Conservation (phyloP, 164 flowering plant species). For the Aristolochia contorta region DNA sequence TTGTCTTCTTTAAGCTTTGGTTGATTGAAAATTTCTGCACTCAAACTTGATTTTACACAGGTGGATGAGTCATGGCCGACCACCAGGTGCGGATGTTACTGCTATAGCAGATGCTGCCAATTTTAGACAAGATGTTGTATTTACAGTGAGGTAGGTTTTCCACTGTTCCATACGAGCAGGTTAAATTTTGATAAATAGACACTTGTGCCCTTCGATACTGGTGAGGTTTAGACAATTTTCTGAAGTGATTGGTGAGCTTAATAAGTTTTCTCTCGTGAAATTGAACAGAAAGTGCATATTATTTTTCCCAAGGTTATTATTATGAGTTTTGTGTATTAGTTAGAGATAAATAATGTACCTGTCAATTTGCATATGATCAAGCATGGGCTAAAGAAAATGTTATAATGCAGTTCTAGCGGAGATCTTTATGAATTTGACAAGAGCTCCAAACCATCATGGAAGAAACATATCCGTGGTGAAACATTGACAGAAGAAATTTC, state of each 20-base stretch:
- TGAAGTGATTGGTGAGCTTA: too few relatives aligned
- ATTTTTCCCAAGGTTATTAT: too few relatives aligned
- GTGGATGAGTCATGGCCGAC: conserved; percentile 69
- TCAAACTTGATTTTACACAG: conserved; percentile 24
- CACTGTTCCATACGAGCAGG: neutral
- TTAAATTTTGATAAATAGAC: too few relatives aligned
- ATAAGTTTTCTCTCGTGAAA: too few relatives aligned
- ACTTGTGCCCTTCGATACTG: too few relatives aligned
- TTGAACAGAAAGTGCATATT: too few relatives aligned
- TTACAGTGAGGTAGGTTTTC: conserved; percentile 48
- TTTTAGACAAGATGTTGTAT: conserved; percentile 48
- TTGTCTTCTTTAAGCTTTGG: neutral
- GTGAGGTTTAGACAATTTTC: too few relatives aligned
- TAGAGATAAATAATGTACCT: too few relatives aligned
- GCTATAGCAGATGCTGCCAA: conserved; percentile 54
- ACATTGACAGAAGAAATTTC: conserved; percentile 28
- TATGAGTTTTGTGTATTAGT: too few relatives aligned
- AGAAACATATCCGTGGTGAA: conserved; percentile 61
- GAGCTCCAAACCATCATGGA: conserved; percentile 77
- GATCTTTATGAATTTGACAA: conserved; percentile 70
- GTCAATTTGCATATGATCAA: conserved; percentile 1
- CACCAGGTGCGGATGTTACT: conserved; percentile 73
- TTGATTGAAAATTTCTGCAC: neutral
- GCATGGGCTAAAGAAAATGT: conserved; percentile 10
- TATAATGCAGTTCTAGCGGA: conserved; percentile 59